Percentiles rank a stretch among this genome's conserved stretches.
Evolutionary conservation across 1,139 yeast species (phyloP).

Genomic region (Blastobotrys petasosporus): DNA sequence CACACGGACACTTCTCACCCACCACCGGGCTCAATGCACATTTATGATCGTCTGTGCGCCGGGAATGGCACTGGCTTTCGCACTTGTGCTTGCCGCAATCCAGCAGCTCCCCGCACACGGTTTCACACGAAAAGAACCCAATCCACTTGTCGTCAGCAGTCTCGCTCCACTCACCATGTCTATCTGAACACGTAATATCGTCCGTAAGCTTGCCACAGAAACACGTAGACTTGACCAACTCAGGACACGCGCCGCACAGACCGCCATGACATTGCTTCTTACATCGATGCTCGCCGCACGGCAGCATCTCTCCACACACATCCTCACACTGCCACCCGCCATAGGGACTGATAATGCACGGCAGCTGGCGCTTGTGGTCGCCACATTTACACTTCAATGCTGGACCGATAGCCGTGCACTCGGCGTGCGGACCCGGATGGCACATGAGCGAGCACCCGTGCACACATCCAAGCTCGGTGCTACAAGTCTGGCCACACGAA

Average conservation of each 20-base stretch:
- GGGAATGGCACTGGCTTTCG: slow-evolving; percentile 52
- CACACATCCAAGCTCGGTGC: slow-evolving; percentile 42
- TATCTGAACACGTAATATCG: slow-evolving; percentile 21
- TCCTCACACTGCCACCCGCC: slow-evolving; percentile 66
- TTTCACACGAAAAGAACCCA: slow-evolving; percentile 59
- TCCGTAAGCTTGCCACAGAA: slow-evolving; percentile 58
- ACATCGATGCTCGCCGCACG: slow-evolving; percentile 75
- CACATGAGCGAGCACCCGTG: slow-evolving; percentile 74
- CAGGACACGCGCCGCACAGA: slow-evolving; percentile 68
- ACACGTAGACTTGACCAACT: slow-evolving; percentile 45
- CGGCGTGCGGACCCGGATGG: slow-evolving; percentile 87
- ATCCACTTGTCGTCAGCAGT: slow-evolving; percentile 40
- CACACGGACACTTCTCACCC: slow-evolving; percentile 71
- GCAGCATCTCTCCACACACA: slow-evolving; percentile 50
- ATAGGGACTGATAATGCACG: slow-evolving; percentile 69
- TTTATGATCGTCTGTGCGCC: slow-evolving; percentile 36
- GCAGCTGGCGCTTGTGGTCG: slow-evolving; percentile 55
- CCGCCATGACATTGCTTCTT: slow-evolving; percentile 60
- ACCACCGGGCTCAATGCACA: slow-evolving; percentile 63
- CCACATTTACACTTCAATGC: slow-evolving; percentile 72
- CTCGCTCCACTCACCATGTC: slow-evolving; percentile 20
- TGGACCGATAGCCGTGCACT: slow-evolving; percentile 76
- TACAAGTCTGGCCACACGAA: slow-evolving; percentile 85
- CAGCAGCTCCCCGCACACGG: slow-evolving; percentile 44
- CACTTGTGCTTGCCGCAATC: slow-evolving; percentile 69